Conservation (phyloP, 2,329 filamentous ascomycete species). For the Fusarium pilosicola region DNA sequence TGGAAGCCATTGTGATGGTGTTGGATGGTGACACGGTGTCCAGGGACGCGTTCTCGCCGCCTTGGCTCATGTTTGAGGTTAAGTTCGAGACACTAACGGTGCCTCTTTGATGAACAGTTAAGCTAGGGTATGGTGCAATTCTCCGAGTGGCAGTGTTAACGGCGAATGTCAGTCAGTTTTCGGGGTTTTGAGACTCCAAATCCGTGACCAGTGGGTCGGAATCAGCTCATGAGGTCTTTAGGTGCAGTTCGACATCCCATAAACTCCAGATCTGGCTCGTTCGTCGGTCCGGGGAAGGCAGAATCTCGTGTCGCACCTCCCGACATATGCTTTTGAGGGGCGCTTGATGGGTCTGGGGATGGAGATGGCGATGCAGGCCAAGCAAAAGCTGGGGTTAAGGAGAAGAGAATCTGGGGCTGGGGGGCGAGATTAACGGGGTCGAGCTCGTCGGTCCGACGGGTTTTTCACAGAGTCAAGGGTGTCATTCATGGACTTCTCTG, state of each 20-base stretch:
- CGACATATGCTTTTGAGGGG: not conserved
- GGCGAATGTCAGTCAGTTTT: not conserved
- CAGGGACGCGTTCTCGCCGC: constrained; percentile 4
- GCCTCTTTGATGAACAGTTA: not conserved
- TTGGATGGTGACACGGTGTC: constrained; percentile 13
- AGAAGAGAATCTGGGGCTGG: constrained; percentile 27
- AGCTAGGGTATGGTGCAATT: not conserved
- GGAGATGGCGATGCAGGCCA: constrained; percentile 6
- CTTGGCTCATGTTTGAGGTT: constrained; percentile 6
- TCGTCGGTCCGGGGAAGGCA: constrained; percentile 17
- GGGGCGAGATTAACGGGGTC: constrained; percentile 8
- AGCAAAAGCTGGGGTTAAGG: constrained; percentile 32
- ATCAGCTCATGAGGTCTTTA: constrained; percentile 14
- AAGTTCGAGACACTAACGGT: not conserved
- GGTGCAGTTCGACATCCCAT: constrained; percentile 4
- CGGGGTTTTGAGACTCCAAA: not conserved
- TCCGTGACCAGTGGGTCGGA: not conserved
- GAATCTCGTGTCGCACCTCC: not conserved
- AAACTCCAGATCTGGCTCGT: not conserved
- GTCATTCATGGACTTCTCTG: not conserved
- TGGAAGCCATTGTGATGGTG: constrained; percentile 1
- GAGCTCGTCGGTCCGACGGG: constrained; percentile 28
- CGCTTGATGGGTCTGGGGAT: constrained; percentile 9
- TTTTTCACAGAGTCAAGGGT: not conserved
- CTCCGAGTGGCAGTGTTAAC: not conserved